Evolutionary conservation across 345 rosid genomes (phyloP).

Genomic region (Nasturtium officinale): DNA sequence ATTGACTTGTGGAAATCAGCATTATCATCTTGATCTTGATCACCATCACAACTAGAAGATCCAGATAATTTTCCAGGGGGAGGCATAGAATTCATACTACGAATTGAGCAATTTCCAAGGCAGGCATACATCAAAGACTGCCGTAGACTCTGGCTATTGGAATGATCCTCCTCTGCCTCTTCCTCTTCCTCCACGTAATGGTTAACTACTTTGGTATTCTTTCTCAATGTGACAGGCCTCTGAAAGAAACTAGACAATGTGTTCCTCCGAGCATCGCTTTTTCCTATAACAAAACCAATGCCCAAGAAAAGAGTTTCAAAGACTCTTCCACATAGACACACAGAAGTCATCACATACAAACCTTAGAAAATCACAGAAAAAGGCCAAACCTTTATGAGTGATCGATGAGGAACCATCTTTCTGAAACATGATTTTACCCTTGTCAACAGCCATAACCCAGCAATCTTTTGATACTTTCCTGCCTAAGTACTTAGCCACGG

Average conservation of each 20-base stretch:
- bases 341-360: background rate
- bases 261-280: constrained; percentile 44
- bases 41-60: constrained; percentile 29
- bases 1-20: constrained; percentile 47
- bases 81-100: constrained; percentile 40
- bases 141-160: constrained; percentile 44
- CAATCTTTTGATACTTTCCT: constrained; percentile 63
- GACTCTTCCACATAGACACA: background rate
- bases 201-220: constrained; percentile 52
- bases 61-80: constrained; percentile 8
- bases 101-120: constrained; percentile 54
- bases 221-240: constrained; percentile 49
- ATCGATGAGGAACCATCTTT: constrained; percentile 55
- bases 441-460: constrained; percentile 69
- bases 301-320: constrained; percentile 5
- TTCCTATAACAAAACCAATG: constrained; percentile 49
- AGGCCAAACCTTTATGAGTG: constrained; percentile 47
- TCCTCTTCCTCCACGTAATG: constrained; percentile 31
- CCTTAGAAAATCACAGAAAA: background rate
- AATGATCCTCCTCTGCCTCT: constrained; percentile 25
- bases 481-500: constrained; percentile 89
- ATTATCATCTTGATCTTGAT: constrained; percentile 34
- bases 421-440: constrained; percentile 72
- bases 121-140: constrained; percentile 48
- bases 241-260: constrained; percentile 61